Evolutionary conservation across 768 basidiomycete genomes (phyloP).

Genomic region (Asterophora parasitica): DNA sequence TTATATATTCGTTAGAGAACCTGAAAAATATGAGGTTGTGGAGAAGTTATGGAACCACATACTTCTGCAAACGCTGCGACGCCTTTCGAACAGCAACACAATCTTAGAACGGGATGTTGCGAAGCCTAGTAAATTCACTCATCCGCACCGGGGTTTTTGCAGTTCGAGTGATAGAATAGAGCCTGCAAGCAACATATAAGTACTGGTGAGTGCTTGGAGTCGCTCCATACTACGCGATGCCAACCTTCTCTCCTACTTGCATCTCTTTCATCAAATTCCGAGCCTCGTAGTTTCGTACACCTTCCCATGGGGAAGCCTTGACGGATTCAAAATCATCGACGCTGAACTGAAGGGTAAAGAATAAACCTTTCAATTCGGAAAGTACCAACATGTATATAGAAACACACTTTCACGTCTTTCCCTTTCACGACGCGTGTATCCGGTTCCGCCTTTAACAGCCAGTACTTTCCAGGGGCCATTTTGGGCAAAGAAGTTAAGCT

Average conservation of each 20-base stretch:
- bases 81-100: slow-evolving; percentile 28
- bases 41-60: slow-evolving; percentile 10
- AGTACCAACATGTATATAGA: background rate
- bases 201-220: background rate
- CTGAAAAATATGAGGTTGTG: no score
- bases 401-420: slow-evolving; percentile 72
- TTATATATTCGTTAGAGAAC: slow-evolving; percentile 5
- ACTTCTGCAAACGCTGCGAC: slow-evolving; percentile 83
- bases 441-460: slow-evolving; percentile 87
- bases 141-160: slow-evolving; percentile 65
- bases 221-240: background rate
- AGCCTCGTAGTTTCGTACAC: slow-evolving; percentile 82
- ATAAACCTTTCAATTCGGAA: no score
- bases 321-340: slow-evolving; percentile 79
- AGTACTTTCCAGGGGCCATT: slow-evolving; percentile 32
- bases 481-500: background rate
- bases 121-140: slow-evolving; percentile 9
- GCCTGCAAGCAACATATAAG: slow-evolving; percentile 38
- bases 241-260: slow-evolving; percentile 68
- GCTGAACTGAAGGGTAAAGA: slow-evolving; percentile 52
- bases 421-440: slow-evolving; percentile 82
- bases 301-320: slow-evolving; percentile 77
- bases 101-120: background rate
- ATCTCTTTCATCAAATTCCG: slow-evolving; percentile 82
- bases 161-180: slow-evolving; percentile 85